These are phyloP conservation scores for Hyphopichia fennica DNA, from an alignment of 1,139 yeast species.

Conservation along the genomic window DNA sequence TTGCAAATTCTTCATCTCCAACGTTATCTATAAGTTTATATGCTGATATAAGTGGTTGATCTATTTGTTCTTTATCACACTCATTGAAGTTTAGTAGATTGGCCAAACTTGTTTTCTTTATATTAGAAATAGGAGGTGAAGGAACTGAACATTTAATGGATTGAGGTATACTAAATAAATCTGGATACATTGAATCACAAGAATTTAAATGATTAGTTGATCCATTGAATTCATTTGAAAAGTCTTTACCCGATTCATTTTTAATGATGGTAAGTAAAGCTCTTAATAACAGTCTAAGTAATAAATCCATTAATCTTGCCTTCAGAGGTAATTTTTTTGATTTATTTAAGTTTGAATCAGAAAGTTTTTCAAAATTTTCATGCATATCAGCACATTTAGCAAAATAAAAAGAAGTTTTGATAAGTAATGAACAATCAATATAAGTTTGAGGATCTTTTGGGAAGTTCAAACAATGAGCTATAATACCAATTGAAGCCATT, in stretches of 20 bases:
- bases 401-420: slow-evolving; percentile 10
- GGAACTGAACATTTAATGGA: neutral
- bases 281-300: slow-evolving; percentile 19
- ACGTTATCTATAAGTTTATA: neutral
- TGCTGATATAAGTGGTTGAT: neutral
- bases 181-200: slow-evolving; percentile 19
- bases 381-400: neutral
- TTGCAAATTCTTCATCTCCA: slow-evolving; percentile 1
- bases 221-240: slow-evolving; percentile 12
- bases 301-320: slow-evolving; percentile 11
- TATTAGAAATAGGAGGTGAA: neutral
- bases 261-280: slow-evolving; percentile 16
- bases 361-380: neutral
- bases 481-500: slow-evolving; percentile 29
- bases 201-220: slow-evolving; percentile 17
- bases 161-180: slow-evolving; percentile 10
- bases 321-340: neutral
- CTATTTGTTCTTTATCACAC: neutral
- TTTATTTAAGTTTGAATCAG: neutral
- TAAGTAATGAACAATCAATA: slow-evolving; percentile 13
- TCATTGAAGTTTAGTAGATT: neutral
- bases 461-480: slow-evolving; percentile 31
- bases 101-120: neutral
- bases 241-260: slow-evolving; percentile 10
- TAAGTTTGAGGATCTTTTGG: slow-evolving; percentile 25